Evolutionary conservation across 768 basidiomycete species (phyloP), one percentile per base, ranked within the genome.

Genomic region (Hemileccinum impolitum): DNA sequence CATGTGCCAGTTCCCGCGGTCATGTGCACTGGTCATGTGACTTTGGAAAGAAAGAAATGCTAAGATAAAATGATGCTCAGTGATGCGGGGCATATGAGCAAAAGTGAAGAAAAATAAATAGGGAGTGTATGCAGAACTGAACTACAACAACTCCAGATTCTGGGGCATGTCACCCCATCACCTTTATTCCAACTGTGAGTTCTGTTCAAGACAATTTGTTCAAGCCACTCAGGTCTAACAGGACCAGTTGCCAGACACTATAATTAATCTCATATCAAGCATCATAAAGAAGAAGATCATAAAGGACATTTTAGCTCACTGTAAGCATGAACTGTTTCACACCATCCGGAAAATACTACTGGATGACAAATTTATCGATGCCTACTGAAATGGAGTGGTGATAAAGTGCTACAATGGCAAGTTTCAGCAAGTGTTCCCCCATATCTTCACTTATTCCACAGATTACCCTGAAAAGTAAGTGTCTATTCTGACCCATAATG

Each of bases 391-490:
- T 43, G 64, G 66, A 0, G 57, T 65, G 1, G 59, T 65, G 0
- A 47, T 64, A 6, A 36, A 12, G 3, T 68, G 65, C 30, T 26
- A 41, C 5, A 61, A 68, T 45, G 61, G 62, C 11, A 42, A 54
- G 9, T 14, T 39, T 7, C 48, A 56, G 0, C 43, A 56, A 14
- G 42, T 68, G 1, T 71, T 59, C 31, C 63, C 63, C 3, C 48
- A 57, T 0, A 56, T 71, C 0, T 64, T 71, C 23, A 68, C 66
- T 1, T 71, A 71, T 38, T 63, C 65, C 3, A 67, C 66, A 0
- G 66, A 72, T 42, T 72, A 72, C 36, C 70, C 70, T 0, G 69
- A 73, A 21, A 73, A 73, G 71, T 70, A 39, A 3, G 57, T 40
- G 2, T 14, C 30, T 13, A 11, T 14, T 44, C 26, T 34, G 7